A percentile compares a stretch with the other conserved stretches of the same genome.
Conservation (phyloP, 805 yeast species). For the Wickerhamiella kurtzmanii region DNA sequence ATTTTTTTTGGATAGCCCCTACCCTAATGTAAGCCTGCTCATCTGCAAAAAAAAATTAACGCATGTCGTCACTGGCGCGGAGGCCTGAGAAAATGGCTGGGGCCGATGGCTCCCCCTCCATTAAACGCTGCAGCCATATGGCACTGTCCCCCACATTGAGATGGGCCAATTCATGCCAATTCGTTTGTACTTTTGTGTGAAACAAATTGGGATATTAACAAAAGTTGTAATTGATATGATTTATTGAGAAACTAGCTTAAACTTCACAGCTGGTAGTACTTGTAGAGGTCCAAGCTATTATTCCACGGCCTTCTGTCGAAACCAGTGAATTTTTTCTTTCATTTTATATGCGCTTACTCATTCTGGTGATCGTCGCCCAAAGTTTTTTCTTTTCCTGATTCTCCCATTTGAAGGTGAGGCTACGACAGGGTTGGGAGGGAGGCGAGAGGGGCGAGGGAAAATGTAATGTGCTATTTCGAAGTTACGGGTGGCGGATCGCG, state of each 20-base stretch:
- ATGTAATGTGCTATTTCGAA: too few species aligned
- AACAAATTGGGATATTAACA: too few species aligned
- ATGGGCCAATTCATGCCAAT: background rate
- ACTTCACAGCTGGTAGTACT: too few species aligned
- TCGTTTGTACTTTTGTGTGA: background rate
- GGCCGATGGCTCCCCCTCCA: too few species aligned
- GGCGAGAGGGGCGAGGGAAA: too few species aligned
- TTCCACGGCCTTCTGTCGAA: background rate
- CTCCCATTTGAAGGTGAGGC: background rate
- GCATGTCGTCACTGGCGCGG: background rate
- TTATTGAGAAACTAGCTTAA: too few species aligned
- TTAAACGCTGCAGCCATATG: too few species aligned
- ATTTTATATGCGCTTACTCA: background rate
- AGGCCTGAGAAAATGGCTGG: background rate
- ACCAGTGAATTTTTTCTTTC: background rate
- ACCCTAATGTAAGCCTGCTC: background rate
- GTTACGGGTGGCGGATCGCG: too few species aligned
- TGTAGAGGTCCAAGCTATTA: background rate
- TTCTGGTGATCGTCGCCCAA: background rate
- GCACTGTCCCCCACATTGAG: background rate
- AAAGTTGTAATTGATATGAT: background rate
- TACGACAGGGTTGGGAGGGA: too few species aligned
- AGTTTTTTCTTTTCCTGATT: background rate
- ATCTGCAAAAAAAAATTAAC: background rate
- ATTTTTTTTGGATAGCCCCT: constrained; percentile 12